Percentiles rank a stretch among this genome's conserved stretches.
These are phyloP conservation scores for Diaporthe velutina DNA, from an alignment of 2,329 filamentous ascomycete species.

Conservation along the genomic window DNA sequence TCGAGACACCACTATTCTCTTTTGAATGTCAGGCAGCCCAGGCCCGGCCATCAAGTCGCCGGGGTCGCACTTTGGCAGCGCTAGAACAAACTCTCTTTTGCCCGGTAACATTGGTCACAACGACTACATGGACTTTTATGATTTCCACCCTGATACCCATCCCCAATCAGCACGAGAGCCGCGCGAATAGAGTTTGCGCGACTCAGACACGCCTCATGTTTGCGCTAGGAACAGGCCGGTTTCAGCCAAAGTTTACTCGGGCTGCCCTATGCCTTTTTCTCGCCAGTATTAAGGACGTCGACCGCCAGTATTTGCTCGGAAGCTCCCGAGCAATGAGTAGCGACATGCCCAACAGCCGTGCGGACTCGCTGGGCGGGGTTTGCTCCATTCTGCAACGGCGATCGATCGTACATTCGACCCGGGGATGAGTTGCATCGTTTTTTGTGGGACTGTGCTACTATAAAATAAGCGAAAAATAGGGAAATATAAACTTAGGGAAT, in stretches of 20 bases:
- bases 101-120: neutral
- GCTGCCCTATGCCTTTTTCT: neutral
- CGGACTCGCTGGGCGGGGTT: neutral
- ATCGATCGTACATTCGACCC: neutral
- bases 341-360: neutral
- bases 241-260: constrained; percentile 11
- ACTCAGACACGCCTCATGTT: constrained; percentile 19
- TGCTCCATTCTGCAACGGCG: neutral
- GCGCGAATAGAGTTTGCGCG: constrained; percentile 8
- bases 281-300: neutral
- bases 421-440: neutral
- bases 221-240: constrained; percentile 11
- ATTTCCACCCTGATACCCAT: constrained; percentile 3
- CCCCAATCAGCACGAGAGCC: constrained; percentile 20
- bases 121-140: constrained; percentile 1
- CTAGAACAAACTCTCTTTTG: constrained; percentile 15
- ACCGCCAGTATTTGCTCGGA: neutral
- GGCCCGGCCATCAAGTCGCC: neutral
- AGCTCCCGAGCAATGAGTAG: neutral
- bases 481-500: no score
- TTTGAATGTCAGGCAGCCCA: constrained; percentile 21
- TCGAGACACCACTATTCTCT: constrained; percentile 5
- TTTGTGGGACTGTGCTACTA: neutral
- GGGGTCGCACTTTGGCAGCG: neutral
- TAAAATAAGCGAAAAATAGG: neutral